These are phyloP conservation scores for Isabelozyma gotoi DNA, from an alignment of 805 yeast species.

Conservation along the genomic window DNA sequence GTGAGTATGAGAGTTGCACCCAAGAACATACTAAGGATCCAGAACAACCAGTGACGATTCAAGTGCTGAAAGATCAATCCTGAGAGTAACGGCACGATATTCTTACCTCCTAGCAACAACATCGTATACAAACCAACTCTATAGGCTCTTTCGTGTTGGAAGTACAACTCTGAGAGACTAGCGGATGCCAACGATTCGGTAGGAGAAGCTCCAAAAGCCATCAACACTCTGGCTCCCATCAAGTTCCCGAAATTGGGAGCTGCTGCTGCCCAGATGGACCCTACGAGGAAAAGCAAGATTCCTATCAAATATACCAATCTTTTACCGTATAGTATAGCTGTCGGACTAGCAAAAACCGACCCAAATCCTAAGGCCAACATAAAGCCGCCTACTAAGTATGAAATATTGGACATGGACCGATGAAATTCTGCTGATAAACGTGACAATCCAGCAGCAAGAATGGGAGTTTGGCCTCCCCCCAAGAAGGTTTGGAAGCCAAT, in stretches of 20 bases:
- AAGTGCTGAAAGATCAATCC: constrained; percentile 50
- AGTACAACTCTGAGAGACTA: constrained; percentile 60
- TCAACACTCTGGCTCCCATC: constrained; percentile 56
- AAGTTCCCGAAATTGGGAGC: constrained; percentile 48
- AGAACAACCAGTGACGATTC: constrained; percentile 61
- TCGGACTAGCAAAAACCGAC: constrained; percentile 55
- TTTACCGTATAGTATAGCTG: constrained; percentile 58
- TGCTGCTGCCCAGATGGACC: constrained; percentile 55
- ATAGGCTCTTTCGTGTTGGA: constrained; percentile 61
- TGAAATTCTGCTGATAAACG: constrained; percentile 42
- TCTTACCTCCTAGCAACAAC: constrained; percentile 60
- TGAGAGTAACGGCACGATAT: constrained; percentile 55
- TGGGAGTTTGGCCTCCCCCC: constrained; percentile 63
- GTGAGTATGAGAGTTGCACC: constrained; percentile 46
- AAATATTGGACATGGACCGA: constrained; percentile 38
- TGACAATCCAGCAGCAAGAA: constrained; percentile 57
- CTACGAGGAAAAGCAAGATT: constrained; percentile 47
- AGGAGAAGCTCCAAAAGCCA: constrained; percentile 63
- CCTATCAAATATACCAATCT: constrained; percentile 54
- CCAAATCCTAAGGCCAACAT: constrained; percentile 63
- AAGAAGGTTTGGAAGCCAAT: constrained; percentile 58
- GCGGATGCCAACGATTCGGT: constrained; percentile 61
- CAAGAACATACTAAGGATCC: constrained; percentile 54
- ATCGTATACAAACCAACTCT: constrained; percentile 58
- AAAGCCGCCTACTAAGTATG: constrained; percentile 57